phyloP scores from a whole-genome alignment of 306 rosid genomes.

The Cucurbita moschata region DNA sequence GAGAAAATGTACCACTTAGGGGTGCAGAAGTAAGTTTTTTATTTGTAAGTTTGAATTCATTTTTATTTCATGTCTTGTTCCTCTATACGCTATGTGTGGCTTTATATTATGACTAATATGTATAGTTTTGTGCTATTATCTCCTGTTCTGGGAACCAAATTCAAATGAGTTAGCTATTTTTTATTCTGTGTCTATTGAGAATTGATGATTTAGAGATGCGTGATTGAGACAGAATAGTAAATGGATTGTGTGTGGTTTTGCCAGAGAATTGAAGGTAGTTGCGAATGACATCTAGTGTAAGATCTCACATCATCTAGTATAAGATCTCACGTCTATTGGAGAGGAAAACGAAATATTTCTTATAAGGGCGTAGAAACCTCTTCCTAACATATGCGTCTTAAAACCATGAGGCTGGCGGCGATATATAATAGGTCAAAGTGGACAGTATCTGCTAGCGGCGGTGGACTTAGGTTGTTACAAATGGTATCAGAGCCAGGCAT shows the following conservation, averaged over 20 bases:
- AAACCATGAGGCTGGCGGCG: too few relatives aligned
- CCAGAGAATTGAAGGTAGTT: not conserved
- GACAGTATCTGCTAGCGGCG: too few relatives aligned
- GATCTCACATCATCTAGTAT: too few relatives aligned
- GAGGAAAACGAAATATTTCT: too few relatives aligned
- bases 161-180: too few relatives aligned
- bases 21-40: constrained; percentile 37
- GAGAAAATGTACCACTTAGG: constrained; percentile 57
- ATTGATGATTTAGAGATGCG: not conserved
- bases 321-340: too few relatives aligned
- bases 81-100: not conserved
- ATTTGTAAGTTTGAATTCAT: not conserved
- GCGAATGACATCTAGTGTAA: not conserved
- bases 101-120: not conserved
- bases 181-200: not conserved
- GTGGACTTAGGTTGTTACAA: too few relatives aligned
- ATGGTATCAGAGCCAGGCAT: too few relatives aligned
- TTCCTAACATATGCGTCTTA: too few relatives aligned
- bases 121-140: not conserved
- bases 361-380: too few relatives aligned
- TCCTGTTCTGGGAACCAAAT: not conserved
- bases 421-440: too few relatives aligned
- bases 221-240: not conserved
- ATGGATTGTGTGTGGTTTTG: not conserved
- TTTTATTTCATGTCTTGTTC: not conserved